Conservation (phyloP, 2,329 filamentous ascomycete genomes). For the Fusarium citri region DNA sequence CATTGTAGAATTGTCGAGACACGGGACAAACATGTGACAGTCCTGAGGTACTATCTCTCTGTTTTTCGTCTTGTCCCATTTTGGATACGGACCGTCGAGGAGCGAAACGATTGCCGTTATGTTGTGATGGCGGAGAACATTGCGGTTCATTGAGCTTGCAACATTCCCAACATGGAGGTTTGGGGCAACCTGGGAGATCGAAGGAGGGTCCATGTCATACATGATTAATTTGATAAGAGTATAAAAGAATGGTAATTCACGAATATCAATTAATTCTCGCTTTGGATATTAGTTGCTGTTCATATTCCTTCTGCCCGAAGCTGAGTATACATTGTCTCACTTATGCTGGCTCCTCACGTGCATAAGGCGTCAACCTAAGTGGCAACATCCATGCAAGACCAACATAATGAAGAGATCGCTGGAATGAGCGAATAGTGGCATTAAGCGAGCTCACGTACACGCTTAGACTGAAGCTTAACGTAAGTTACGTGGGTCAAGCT, state of each 20-base stretch:
- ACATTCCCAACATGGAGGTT: conserved; percentile 44
- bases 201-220: conserved; percentile 35
- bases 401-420: background rate
- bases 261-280: conserved; percentile 1
- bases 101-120: conserved; percentile 45
- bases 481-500: background rate
- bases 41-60: conserved; percentile 38
- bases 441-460: background rate
- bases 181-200: conserved; percentile 38
- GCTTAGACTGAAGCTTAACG: background rate
- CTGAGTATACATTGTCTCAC: conserved; percentile 19
- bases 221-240: background rate
- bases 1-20: conserved; percentile 42
- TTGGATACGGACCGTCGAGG: conserved; percentile 29
- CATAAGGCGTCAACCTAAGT: conserved; percentile 11
- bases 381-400: conserved; percentile 19
- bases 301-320: background rate
- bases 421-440: conserved; percentile 4
- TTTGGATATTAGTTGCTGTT: background rate
- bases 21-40: conserved; percentile 42
- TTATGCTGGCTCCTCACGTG: conserved; percentile 30
- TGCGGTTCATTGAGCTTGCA: conserved; percentile 39
- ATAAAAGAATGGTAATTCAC: background rate
- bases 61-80: conserved; percentile 37
- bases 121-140: conserved; percentile 36